Evolutionary conservation across 2,329 filamentous ascomycete genomes (phyloP), one percentile per base, ranked within the genome.

Genomic region (Neofusicoccum parvum): DNA sequence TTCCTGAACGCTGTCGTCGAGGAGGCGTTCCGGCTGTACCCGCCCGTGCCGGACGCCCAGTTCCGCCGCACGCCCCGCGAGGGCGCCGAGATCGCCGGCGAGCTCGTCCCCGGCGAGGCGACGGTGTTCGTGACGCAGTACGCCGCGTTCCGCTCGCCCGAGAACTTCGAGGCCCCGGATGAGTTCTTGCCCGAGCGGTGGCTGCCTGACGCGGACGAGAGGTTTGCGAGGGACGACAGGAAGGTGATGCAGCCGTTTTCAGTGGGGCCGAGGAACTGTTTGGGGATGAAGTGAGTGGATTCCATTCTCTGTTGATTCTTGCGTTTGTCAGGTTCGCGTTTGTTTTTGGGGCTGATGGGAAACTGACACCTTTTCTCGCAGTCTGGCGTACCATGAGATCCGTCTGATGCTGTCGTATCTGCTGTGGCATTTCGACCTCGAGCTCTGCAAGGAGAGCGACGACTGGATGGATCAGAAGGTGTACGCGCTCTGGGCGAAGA

Each of bases 21-120:
- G 27, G 80, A 82, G 67, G 77, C 73, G 0, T 69, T 83, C 3
- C 71, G 82, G 2, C 72, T 80, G 6, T 80, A 80, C 68, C 81
- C 81, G 4, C 80, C 81, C 0, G 75, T 82, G 1, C 72, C 80
- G 0, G 67, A 70, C 11, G 75, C 76, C 1, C 65, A 77, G 11
- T 70, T 74, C 5, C 72, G 79, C 9, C 34, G 46, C 27, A 58
- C 67, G 1, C 69, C 70, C 0, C 73, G 75, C 9, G 49, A 65
- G 5, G 76, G 73, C 12, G 78, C 67, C 2, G 56, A 17, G 15
- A 43, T 75, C 37, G 56, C 68, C 67, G 34, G 71, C 71, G 60
- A 64, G 67, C 68, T n/a, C 3, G 43, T 48, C 14, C 12, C 34
- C 20, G 51, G 78, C 20, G 69, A 67, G 51, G 75, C 71, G 10